Evolutionary conservation across 441 rosid genomes (phyloP).

Genomic region (Syzygium syzygioides): DNA sequence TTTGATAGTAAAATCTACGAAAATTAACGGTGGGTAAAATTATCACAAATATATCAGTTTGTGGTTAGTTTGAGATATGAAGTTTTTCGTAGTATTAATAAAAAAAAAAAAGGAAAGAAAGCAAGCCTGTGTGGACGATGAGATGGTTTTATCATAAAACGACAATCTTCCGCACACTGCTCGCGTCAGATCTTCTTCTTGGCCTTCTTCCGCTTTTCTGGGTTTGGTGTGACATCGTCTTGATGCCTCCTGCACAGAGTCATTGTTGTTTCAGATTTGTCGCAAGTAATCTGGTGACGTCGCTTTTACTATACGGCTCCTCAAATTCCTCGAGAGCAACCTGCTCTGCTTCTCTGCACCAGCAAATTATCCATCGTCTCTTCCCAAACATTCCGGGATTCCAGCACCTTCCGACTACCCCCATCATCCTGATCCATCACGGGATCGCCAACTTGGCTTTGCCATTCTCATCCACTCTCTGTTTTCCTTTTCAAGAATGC

Average conservation of each 20-base stretch:
- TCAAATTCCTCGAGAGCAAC: neutral
- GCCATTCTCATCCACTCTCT: neutral
- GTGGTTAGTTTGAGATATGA: too few relatives aligned
- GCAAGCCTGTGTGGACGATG: neutral
- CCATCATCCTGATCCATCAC: neutral
- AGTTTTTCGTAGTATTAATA: too few relatives aligned
- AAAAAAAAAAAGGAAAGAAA: too few relatives aligned
- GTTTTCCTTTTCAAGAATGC: neutral
- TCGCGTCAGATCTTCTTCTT: neutral
- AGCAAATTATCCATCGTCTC: neutral
- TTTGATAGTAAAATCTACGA: too few relatives aligned
- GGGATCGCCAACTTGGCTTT: neutral
- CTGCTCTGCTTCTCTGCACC: neutral
- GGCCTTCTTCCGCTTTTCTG: neutral
- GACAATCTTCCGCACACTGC: neutral
- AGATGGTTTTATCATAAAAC: neutral
- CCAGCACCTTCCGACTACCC: too few relatives aligned
- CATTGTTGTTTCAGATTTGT: neutral
- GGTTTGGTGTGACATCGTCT: neutral
- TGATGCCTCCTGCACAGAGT: neutral
- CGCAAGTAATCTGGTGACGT: neutral
- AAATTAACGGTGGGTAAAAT: too few relatives aligned
- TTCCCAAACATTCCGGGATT: neutral
- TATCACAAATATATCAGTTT: too few relatives aligned
- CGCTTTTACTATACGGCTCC: neutral